Evolutionary conservation across 2,329 filamentous ascomycete genomes (phyloP).

Genomic region (Acrodontium crateriforme): DNA sequence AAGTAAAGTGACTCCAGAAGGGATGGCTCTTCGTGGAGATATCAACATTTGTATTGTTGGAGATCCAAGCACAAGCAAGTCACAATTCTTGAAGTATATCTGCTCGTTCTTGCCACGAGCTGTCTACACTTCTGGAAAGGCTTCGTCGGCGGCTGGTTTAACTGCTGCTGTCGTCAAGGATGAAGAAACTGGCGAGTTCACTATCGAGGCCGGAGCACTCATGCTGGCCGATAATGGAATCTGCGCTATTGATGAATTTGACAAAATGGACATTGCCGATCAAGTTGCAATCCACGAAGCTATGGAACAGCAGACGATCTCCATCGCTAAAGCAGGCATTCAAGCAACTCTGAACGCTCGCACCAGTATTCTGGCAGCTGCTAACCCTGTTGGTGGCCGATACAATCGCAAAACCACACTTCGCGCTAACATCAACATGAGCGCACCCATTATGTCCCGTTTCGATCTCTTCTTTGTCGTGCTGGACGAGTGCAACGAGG

Average conservation of each 20-base stretch:
- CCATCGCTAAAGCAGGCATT: conserved; percentile 95
- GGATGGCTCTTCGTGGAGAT: conserved; percentile 89
- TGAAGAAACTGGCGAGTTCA: conserved; percentile 96
- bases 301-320: conserved; percentile 99
- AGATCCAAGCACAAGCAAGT: conserved; percentile 93
- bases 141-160: conserved; percentile 90
- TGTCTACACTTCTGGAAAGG: conserved; percentile 95
- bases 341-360: conserved; percentile 94
- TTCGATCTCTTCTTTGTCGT: conserved; percentile 99
- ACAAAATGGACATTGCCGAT: conserved; percentile 97
- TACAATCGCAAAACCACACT: conserved; percentile 95
- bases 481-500: conserved; percentile 89
- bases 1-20: conserved; percentile 78
- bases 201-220: conserved; percentile 91
- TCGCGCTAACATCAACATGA: conserved; percentile 95
- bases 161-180: conserved; percentile 96
- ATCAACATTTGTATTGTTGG: conserved; percentile 98
- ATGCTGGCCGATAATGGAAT: conserved; percentile 97
- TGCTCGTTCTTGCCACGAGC: conserved; percentile 93
- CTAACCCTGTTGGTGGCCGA: conserved; percentile 89
- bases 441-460: conserved; percentile 95
- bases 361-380: conserved; percentile 87
- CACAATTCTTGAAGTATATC: conserved; percentile 95
- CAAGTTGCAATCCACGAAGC: conserved; percentile 99
- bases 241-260: conserved; percentile 96